Percentiles rank a stretch among this genome's conserved stretches.
These are phyloP conservation scores for Triangularia setosa DNA, from an alignment of 2,329 filamentous ascomycete species.

Conservation along the genomic window DNA sequence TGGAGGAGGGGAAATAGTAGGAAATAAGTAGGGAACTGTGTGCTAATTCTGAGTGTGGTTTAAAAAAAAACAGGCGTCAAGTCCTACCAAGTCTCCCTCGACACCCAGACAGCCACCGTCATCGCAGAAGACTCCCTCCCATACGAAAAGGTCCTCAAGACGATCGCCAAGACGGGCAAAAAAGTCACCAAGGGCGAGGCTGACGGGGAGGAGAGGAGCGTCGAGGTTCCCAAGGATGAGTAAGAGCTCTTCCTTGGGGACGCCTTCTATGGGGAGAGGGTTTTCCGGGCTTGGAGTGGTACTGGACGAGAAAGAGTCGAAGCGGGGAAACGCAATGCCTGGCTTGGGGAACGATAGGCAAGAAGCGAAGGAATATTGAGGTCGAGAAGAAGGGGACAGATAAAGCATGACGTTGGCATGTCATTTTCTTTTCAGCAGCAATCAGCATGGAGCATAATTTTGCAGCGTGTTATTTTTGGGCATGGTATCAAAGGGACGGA, in stretches of 20 bases:
- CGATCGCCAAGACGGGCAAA: constrained; percentile 95
- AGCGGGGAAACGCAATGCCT: too few relatives aligned
- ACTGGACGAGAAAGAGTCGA: background rate
- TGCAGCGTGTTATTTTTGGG: background rate
- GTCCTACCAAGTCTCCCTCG: constrained; percentile 59
- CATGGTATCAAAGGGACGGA: background rate
- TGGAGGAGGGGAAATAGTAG: background rate
- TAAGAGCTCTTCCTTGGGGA: background rate
- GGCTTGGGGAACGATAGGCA: too few relatives aligned
- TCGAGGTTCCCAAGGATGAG: constrained; percentile 17
- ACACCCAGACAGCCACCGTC: constrained; percentile 77
- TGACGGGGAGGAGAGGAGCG: constrained; percentile 52
- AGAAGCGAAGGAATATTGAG: too few relatives aligned
- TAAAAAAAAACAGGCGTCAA: constrained; percentile 24
- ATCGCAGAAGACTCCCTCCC: constrained; percentile 63
- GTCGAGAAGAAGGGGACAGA: too few relatives aligned
- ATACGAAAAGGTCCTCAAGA: constrained; percentile 78
- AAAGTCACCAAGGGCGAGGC: constrained; percentile 74
- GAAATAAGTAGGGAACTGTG: background rate
- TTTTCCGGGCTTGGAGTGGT: too few relatives aligned
- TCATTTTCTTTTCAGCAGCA: background rate
- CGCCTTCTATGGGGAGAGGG: too few relatives aligned
- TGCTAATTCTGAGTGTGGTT: background rate
- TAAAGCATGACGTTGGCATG: background rate
- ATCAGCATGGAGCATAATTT: background rate